A percentile compares a stretch with the other conserved stretches of the same genome.
phyloP scores from a whole-genome alignment of 306 rosid genomes.

The Cicer cuneatum region DNA sequence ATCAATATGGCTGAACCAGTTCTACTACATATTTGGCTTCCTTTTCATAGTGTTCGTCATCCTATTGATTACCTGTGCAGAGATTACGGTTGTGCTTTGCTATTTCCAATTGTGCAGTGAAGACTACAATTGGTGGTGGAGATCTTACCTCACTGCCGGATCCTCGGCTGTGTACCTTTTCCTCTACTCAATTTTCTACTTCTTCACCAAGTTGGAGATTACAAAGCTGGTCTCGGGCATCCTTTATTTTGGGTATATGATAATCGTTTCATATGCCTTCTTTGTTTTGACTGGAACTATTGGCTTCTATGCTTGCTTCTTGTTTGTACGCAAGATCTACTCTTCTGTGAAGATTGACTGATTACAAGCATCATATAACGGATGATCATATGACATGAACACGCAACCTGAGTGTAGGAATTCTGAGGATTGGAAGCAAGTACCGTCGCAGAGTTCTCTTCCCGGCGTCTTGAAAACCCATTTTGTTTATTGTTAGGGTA shows the following conservation, averaged over 20 bases:
- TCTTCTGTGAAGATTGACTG: conserved; percentile 98
- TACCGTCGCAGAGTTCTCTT: conserved; percentile 48
- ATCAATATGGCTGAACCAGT: conserved; percentile 98
- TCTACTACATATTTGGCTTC: conserved; percentile 98
- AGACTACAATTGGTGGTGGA: conserved; percentile 99
- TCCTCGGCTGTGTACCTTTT: conserved; percentile 96
- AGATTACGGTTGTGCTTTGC: conserved; percentile 96
- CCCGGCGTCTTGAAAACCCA: conserved; percentile 39
- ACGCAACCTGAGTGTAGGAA: conserved; percentile 40
- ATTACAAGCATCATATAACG: conserved; percentile 47
- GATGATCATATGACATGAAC: conserved; percentile 29
- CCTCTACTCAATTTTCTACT: conserved; percentile 93
- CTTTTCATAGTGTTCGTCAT: conserved; percentile 92
- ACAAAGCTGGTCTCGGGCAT: conserved; percentile 91
- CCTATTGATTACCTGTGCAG: conserved; percentile 92
- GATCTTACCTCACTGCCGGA: conserved; percentile 96
- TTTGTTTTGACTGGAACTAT: conserved; percentile 94
- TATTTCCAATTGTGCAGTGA: conserved; percentile 99
- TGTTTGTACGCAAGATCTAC: conserved; percentile 96
- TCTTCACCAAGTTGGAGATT: conserved; percentile 93
- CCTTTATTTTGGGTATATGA: conserved; percentile 93
- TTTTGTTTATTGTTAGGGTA: conserved; percentile 54
- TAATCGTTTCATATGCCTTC: conserved; percentile 85
- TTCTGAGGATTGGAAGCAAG: conserved; percentile 32
- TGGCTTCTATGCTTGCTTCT: conserved; percentile 97